Conservation (phyloP, 441 rosid genomes). For the Hura crepitans region DNA sequence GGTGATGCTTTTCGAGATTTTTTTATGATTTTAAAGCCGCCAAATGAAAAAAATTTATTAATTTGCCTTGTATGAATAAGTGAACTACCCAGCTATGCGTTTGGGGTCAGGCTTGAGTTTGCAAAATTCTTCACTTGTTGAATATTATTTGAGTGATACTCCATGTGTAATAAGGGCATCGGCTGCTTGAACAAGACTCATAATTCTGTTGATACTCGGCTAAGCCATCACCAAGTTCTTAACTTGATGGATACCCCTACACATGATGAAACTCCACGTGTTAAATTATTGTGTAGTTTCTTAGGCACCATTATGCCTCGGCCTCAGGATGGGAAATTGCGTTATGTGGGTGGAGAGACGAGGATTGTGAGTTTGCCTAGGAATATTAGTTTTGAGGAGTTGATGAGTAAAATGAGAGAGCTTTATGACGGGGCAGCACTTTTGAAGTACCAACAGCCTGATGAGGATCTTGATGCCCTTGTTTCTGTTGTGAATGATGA, state of each 20-base stretch:
- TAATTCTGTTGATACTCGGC: slow-evolving; percentile 26
- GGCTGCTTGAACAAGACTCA: slow-evolving; percentile 32
- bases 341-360: slow-evolving; percentile 96
- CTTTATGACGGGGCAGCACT: slow-evolving; percentile 71
- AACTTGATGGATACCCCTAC: slow-evolving; percentile 51
- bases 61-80: slow-evolving; percentile 5
- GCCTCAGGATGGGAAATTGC: slow-evolving; percentile 84
- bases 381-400: slow-evolving; percentile 66
- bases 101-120: background rate
- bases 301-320: slow-evolving; percentile 88
- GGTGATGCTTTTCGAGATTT: background rate
- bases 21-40: slow-evolving; percentile 1
- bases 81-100: slow-evolving; percentile 9
- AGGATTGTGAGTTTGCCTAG: slow-evolving; percentile 70
- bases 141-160: slow-evolving; percentile 25
- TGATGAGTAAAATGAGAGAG: slow-evolving; percentile 85
- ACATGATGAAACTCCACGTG: slow-evolving; percentile 62
- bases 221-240: slow-evolving; percentile 25
- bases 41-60: background rate
- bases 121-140: background rate
- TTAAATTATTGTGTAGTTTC: slow-evolving; percentile 89
- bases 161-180: slow-evolving; percentile 53
- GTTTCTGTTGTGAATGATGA: slow-evolving; percentile 95
- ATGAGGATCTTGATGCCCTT: slow-evolving; percentile 97
- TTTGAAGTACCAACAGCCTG: slow-evolving; percentile 95